Percentiles rank a stretch among this genome's conserved stretches.
phyloP scores from a whole-genome alignment of 2,329 filamentous ascomycete genomes.

The Colletotrichum navitas region DNA sequence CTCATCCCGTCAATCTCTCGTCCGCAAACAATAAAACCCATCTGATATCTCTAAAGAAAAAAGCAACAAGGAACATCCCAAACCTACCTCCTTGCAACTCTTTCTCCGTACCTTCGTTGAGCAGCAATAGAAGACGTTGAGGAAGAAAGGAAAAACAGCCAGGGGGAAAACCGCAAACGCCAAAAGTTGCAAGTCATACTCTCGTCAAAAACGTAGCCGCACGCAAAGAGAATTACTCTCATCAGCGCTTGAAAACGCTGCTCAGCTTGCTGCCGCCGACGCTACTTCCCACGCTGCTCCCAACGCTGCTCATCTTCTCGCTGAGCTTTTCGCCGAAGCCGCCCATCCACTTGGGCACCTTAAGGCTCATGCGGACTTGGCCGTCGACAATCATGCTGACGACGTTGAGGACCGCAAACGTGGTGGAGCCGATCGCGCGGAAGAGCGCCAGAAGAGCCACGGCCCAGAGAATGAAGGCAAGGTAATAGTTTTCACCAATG shows the following conservation, averaged over 20 bases:
- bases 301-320: slow-evolving; percentile 64
- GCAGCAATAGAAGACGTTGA: neutral
- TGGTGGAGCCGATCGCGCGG: slow-evolving; percentile 83
- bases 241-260: slow-evolving; percentile 34
- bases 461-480: slow-evolving; percentile 92
- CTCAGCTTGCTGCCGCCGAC: slow-evolving; percentile 36
- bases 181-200: slow-evolving; percentile 32
- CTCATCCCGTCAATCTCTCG: neutral
- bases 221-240: neutral
- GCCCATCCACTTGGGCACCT: slow-evolving; percentile 64
- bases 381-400: slow-evolving; percentile 91
- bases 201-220: neutral
- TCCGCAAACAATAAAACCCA: neutral
- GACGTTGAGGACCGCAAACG: slow-evolving; percentile 86
- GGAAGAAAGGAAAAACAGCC: neutral
- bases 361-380: slow-evolving; percentile 72
- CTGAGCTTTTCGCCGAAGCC: slow-evolving; percentile 61
- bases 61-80: slow-evolving; percentile 1
- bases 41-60: slow-evolving; percentile 16
- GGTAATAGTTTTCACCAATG: slow-evolving; percentile 87
- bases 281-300: slow-evolving; percentile 56
- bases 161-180: slow-evolving; percentile 11
- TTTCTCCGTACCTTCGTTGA: neutral
- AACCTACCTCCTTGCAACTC: slow-evolving; percentile 23
- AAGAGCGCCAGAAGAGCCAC: slow-evolving; percentile 90